Percentiles rank a stretch among this genome's conserved stretches.
Conservation (phyloP, 345 rosid species). For the thale cress (Arabidopsis thaliana) region TAIR10.1 NC_003070.9:1683501-1684000, state of each 20-base stretch:
- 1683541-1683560: constrained; percentile 77
- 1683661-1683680: constrained; percentile 4
- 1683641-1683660: constrained; percentile 46
- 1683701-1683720: constrained; percentile 13
- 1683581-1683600: constrained; percentile 62
- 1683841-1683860: constrained; percentile 64
- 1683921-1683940: constrained; percentile 92
- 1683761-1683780: constrained; percentile 79
- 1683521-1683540: constrained; percentile 79
- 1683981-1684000: constrained; percentile 78
- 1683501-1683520: constrained; percentile 82
- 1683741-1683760: constrained; percentile 77
- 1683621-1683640: constrained; percentile 69
- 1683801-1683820: constrained; percentile 57
- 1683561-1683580: constrained; percentile 73
- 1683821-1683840: constrained; percentile 64
- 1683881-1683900: constrained; percentile 82
- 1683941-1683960: constrained; percentile 76
- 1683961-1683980: constrained; percentile 71
- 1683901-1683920: constrained; percentile 94
- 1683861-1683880: constrained; percentile 74
- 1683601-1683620: constrained; percentile 85
- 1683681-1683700: constrained; percentile 8
- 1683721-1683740: constrained; percentile 65
- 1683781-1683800: constrained; percentile 73